A percentile compares a stretch with the other conserved stretches of the same genome.
Evolutionary conservation across 352 stramenopile species (phyloP).

Genomic region (Globisporangium ultimum): DNA sequence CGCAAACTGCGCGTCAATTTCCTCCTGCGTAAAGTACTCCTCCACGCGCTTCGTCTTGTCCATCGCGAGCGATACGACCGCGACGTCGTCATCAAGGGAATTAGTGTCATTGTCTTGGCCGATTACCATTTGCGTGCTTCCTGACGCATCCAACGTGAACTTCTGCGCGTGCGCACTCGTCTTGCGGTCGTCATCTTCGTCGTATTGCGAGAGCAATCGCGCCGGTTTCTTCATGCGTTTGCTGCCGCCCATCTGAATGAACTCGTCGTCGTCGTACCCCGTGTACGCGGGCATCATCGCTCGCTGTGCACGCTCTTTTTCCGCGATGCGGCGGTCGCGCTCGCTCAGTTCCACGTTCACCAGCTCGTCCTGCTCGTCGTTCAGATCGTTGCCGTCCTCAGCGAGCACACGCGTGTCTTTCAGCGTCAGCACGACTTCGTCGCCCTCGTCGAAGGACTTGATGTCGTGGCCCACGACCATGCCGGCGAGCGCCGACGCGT

Average conservation of each 20-base stretch:
- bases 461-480: slow-evolving; percentile 90
- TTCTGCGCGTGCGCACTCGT: slow-evolving; percentile 35
- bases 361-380: slow-evolving; percentile 76
- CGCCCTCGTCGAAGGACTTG: slow-evolving; percentile 85
- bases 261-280: slow-evolving; percentile 97
- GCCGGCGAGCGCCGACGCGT: slow-evolving; percentile 70
- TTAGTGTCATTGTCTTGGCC: slow-evolving; percentile 11
- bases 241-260: slow-evolving; percentile 75
- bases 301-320: slow-evolving; percentile 41
- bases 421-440: slow-evolving; percentile 93
- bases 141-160: slow-evolving; percentile 54
- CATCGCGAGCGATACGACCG: slow-evolving; percentile 62
- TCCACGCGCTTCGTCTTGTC: slow-evolving; percentile 41
- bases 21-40: slow-evolving; percentile 85
- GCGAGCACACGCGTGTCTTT: slow-evolving; percentile 88
- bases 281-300: slow-evolving; percentile 86
- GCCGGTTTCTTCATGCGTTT: slow-evolving; percentile 31
- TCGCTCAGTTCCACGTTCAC: slow-evolving; percentile 86
- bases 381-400: slow-evolving; percentile 78
- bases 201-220: slow-evolving; percentile 84
- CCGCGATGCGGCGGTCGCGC: slow-evolving; percentile 43
- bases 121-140: slow-evolving; percentile 15
- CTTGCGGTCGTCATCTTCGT: slow-evolving; percentile 72
- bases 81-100: slow-evolving; percentile 32
- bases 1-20: slow-evolving; percentile 82